phyloP scores from a whole-genome alignment of 2,329 filamentous ascomycete species.

The Stachybotrys chlorohalonatus region DNA sequence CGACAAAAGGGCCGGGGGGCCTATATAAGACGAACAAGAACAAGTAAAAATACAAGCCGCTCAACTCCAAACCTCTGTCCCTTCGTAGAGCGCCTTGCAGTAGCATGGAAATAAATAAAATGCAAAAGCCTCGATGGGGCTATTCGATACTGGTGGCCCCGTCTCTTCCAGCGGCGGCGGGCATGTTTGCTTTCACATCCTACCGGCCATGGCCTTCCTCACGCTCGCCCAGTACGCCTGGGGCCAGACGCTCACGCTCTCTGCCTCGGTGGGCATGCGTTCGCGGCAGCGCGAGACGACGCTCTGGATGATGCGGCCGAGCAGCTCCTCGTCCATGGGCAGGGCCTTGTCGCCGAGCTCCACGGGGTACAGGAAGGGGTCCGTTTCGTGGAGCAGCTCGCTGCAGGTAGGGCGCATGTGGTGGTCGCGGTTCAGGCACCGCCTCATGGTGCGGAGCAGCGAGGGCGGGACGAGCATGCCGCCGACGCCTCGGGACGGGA shows the following conservation, averaged over 20 bases:
- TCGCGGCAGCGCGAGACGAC: slow-evolving; percentile 51
- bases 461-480: slow-evolving; percentile 49
- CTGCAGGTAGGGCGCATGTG: slow-evolving; percentile 54
- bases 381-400: slow-evolving; percentile 48
- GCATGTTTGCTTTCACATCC: slow-evolving; percentile 12
- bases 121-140: slow-evolving; percentile 5
- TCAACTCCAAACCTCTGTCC: slow-evolving; percentile 16
- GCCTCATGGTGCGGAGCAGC: slow-evolving; percentile 51
- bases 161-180: slow-evolving; percentile 3
- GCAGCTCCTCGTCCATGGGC: slow-evolving; percentile 53
- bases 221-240: slow-evolving; percentile 53
- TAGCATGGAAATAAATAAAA: slow-evolving; percentile 8
- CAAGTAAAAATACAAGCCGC: slow-evolving; percentile 3
- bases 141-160: neutral
- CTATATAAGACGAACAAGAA: neutral
- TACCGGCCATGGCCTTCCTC: slow-evolving; percentile 36
- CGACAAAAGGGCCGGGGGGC: too few relatives aligned
- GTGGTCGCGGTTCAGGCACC: slow-evolving; percentile 54
- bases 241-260: slow-evolving; percentile 47
- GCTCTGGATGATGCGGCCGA: slow-evolving; percentile 53
- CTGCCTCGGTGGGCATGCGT: slow-evolving; percentile 48
- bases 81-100: too few relatives aligned
- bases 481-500: slow-evolving; percentile 60
- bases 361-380: slow-evolving; percentile 56
- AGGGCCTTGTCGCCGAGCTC: slow-evolving; percentile 46